Base-by-base conservation (phyloP, 805 yeast genomes). In the Starmera quercuum region DNA sequence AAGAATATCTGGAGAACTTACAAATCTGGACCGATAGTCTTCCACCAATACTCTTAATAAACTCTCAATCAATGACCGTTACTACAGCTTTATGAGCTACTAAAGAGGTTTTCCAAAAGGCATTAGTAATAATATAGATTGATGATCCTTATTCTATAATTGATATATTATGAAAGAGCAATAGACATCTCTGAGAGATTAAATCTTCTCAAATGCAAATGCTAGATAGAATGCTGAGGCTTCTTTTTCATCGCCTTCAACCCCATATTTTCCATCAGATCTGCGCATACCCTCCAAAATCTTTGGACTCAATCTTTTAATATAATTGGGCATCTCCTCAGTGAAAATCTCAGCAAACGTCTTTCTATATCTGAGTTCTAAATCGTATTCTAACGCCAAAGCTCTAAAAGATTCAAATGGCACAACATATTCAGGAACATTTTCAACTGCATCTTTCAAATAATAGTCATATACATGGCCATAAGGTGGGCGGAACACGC, bases 381-480 rank as follows among this genome's bases (percentile, higher is more conserved):
- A 58, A 11, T 85, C 85, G 54, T 77, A 83, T 38, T 86, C 94
- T 51, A 80, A 85, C 29, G 96, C 94, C 35, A 90, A 60, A 36
- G 80, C 74, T 56, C 95, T 69, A 37, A 92, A 73, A 1, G 79
- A 73, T 49, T 90, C 97, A 58, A 92, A 87, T 1, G 97, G 97
- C 6, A 92, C 96, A 6, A 92, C 94, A 50, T 83, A 92, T 52
- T 92, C 99, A 0, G 97, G 97, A 17, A 92, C 96, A 48, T 92
- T 80, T 41, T 86, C 96, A 31, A 92, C 90, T 0, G 99, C 98
- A 61, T 92, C 98, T 43, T 78, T 78, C 38, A 92, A 62, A 60
- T 66, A 84, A 54, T 83, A 92, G 34, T 73, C 75, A 56, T 92
- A 92, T 47, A 74, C 68, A 56, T 88, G 83, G 0, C 98, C 99